Base-by-base conservation (phyloP, 139 green algal genomes). In the Spirogloea muscicola region DNA sequence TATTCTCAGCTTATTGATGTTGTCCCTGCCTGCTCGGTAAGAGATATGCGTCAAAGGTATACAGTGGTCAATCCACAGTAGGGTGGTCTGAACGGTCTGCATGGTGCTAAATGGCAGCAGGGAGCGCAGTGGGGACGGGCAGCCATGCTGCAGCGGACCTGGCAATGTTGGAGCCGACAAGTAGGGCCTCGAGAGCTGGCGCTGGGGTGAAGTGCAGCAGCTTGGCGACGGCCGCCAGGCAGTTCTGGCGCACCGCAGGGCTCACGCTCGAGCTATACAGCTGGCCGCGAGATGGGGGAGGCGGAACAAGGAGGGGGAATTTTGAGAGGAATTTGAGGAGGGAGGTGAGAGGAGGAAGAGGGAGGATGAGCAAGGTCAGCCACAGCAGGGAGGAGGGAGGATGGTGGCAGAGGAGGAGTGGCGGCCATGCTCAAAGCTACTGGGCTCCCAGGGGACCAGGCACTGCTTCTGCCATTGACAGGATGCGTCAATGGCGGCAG, bases 131-230 rank as follows among this genome's bases (percentile, higher is more conserved):
- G 1, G 38, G 16, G 38, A 65, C 58, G 34, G 40, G 10, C 31
- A 68, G 40, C 25, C 59, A 1, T 25, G 40, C 16, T 25, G 59
- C 10, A 68, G 40, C 25, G 62, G 43, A 82, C 75, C 77, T 76
- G 41, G 90, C 89, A 13, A 94, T 84, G 41, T 88, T 76, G 65
- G 92, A 33, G 58, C 91, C 86, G 7, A 75, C 44, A 49, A 97
- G 82, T 16, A 88, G 73, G 3, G 73, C 74, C 3, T 72, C 43
- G 52, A 98, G 86, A 36, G 87, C 82, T 1, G 75, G 57, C 0
- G 85, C 29, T 0, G 84, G 63, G 27, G 76, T 73, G 44, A 85
- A 83, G 46, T 86, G 61, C 27, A 97, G 68, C 43, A 96, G 44
- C 71, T 94, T 92, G 9, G 80, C 62, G 18, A 96, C 79, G 3